phyloP scores from a whole-genome alignment of 192 early-diverging fungal genomes.

The Coemansia sp. region DNA sequence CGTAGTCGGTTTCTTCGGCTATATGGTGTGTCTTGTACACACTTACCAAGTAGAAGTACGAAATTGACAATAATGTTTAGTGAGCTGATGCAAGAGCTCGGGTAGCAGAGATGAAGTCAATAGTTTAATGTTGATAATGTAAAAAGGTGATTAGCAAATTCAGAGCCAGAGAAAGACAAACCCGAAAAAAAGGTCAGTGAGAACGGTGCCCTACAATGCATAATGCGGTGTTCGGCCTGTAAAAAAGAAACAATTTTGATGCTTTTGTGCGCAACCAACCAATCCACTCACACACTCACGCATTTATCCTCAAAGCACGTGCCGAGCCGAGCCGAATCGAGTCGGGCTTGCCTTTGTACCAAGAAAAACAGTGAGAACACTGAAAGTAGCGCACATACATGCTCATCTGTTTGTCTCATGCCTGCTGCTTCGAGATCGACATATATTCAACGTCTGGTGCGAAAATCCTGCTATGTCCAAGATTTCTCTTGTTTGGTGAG shows the following conservation, averaged over 20 bases:
- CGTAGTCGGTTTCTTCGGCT: not conserved
- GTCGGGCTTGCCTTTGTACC: not conserved
- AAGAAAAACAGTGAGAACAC: not conserved
- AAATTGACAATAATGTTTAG: not conserved
- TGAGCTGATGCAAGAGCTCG: not conserved
- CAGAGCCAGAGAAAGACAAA: not conserved
- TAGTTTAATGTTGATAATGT: not conserved
- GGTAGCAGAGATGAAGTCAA: not conserved
- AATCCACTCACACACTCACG: no score
- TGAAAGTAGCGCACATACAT: no score
- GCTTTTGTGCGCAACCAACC: no score
- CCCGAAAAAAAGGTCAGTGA: not conserved
- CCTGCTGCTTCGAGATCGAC: no score
- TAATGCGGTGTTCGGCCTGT: no score
- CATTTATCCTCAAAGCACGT: not conserved
- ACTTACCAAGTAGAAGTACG: conserved; percentile 5
- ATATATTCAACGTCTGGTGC: no score
- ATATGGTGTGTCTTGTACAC: conserved; percentile 1
- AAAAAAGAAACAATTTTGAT: no score
- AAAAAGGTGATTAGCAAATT: no score
- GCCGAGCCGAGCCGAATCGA: not conserved
- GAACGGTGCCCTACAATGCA: no score
- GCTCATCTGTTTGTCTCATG: no score
- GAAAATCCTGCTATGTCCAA: no score
- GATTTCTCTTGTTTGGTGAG: not conserved